Conservation (phyloP, 1,139 yeast species). For the Arxiozyma slooffiae region DNA sequence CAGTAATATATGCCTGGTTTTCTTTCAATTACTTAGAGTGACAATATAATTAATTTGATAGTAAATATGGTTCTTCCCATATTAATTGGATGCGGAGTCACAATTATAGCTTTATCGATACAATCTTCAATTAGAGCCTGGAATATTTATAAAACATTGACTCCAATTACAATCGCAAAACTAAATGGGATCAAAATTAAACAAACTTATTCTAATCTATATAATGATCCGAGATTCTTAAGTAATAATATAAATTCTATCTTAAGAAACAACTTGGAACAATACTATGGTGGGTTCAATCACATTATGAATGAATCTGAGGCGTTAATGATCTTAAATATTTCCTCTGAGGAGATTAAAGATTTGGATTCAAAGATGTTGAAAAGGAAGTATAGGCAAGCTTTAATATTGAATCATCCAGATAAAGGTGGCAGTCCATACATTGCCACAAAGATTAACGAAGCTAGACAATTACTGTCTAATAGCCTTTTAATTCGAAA, state of each 20-base stretch:
- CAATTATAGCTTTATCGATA: slow-evolving; percentile 20
- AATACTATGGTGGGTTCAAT: slow-evolving; percentile 62
- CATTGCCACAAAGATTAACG: slow-evolving; percentile 89
- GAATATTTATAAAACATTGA: slow-evolving; percentile 20
- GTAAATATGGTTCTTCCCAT: slow-evolving; percentile 27
- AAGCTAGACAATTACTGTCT: slow-evolving; percentile 42
- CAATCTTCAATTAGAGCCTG: slow-evolving; percentile 26
- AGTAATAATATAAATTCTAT: slow-evolving; percentile 6
- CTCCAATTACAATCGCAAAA: slow-evolving; percentile 24
- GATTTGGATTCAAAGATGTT: slow-evolving; percentile 54
- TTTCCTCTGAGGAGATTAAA: slow-evolving; percentile 42
- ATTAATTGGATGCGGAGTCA: slow-evolving; percentile 23
- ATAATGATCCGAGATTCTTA: slow-evolving; percentile 6
- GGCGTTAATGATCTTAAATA: slow-evolving; percentile 64
- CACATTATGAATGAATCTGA: slow-evolving; percentile 79
- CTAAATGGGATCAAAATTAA: slow-evolving; percentile 17
- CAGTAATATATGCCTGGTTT: too few relatives aligned
- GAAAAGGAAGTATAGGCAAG: slow-evolving; percentile 80
- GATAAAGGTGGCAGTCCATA: slow-evolving; percentile 97
- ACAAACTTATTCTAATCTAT: neutral
- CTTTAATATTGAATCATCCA: slow-evolving; percentile 89
- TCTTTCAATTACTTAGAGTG: too few relatives aligned
- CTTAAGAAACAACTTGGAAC: slow-evolving; percentile 6
- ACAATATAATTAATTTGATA: neutral
- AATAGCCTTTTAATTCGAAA: slow-evolving; percentile 18